Conservation (phyloP, 768 basidiomycete genomes). For the Filobasidium floriforme region DNA sequence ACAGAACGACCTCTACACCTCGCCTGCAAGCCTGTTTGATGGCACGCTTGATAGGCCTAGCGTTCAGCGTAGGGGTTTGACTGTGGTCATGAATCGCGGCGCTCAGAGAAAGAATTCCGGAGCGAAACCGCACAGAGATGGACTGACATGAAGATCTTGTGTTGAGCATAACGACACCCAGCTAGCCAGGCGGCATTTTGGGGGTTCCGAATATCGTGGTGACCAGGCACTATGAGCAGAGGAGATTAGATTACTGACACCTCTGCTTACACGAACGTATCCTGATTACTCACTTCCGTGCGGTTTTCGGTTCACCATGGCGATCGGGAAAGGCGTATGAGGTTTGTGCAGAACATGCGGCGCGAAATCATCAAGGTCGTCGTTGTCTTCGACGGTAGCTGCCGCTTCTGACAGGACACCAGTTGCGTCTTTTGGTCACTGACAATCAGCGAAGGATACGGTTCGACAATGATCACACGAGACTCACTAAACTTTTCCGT, state of each 20-base stretch:
- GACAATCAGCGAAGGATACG: not conserved
- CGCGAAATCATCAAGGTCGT: slow-evolving; percentile 52
- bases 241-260: too few species aligned
- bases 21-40: slow-evolving; percentile 57
- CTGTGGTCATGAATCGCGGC: slow-evolving; percentile 32
- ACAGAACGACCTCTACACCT: slow-evolving; percentile 57
- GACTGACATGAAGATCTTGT: slow-evolving; percentile 58
- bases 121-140: not conserved
- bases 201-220: slow-evolving; percentile 50
- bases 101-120: not conserved
- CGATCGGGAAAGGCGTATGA: slow-evolving; percentile 60
- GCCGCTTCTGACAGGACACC: slow-evolving; percentile 46
- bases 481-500: slow-evolving; percentile 44
- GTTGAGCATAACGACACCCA: slow-evolving; percentile 56
- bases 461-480: not conserved
- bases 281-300: slow-evolving; percentile 49
- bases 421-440: slow-evolving; percentile 29
- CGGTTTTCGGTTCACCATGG: slow-evolving; percentile 58
- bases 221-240: slow-evolving; percentile 46
- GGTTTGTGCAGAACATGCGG: slow-evolving; percentile 58
- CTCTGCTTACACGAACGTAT: not conserved
- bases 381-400: slow-evolving; percentile 47
- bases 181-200: slow-evolving; percentile 66
- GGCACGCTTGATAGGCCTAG: slow-evolving; percentile 56
- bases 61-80: slow-evolving; percentile 67